Conservation (phyloP, 192 early-diverging fungal genomes). For the Coemansia sp. region DNA sequence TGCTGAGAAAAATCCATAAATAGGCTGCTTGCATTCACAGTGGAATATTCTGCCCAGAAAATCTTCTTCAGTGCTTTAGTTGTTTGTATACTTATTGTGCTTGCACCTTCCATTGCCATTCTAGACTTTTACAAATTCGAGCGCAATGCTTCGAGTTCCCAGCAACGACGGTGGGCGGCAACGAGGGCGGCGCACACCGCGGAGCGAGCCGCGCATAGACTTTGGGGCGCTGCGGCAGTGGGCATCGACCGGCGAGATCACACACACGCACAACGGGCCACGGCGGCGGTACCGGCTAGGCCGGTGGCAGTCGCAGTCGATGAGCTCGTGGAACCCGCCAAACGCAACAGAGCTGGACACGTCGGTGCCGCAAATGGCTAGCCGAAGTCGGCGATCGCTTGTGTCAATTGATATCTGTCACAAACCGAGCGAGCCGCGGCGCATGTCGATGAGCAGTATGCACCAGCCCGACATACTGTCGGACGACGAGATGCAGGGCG, state of each 20-base stretch:
- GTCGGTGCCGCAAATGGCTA: neutral
- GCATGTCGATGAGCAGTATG: constrained; percentile 31
- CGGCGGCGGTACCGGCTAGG: constrained; percentile 48
- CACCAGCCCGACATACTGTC: neutral
- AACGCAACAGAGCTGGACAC: neutral
- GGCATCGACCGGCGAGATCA: constrained; percentile 39
- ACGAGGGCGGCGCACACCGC: too few relatives aligned
- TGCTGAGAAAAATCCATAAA: too few relatives aligned
- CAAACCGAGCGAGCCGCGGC: constrained; percentile 50
- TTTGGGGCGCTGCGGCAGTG: constrained; percentile 40
- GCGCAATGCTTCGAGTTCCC: too few relatives aligned
- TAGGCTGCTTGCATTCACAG: too few relatives aligned
- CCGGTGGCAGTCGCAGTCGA: constrained; percentile 45
- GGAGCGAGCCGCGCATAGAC: constrained; percentile 15
- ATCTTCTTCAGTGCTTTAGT: too few relatives aligned
- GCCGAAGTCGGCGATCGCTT: constrained; percentile 16
- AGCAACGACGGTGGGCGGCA: too few relatives aligned
- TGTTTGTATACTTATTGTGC: too few relatives aligned
- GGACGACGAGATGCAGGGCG: neutral
- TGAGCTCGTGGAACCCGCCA: constrained; percentile 53
- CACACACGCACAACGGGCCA: neutral
- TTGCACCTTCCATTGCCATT: too few relatives aligned
- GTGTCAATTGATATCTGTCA: constrained; percentile 43
- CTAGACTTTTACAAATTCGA: too few relatives aligned
- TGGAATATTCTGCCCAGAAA: too few relatives aligned